These are phyloP conservation scores for Plasmodium chabaudi DNA, from an alignment of 169 alveolate species.

Conservation along the genomic window DNA sequence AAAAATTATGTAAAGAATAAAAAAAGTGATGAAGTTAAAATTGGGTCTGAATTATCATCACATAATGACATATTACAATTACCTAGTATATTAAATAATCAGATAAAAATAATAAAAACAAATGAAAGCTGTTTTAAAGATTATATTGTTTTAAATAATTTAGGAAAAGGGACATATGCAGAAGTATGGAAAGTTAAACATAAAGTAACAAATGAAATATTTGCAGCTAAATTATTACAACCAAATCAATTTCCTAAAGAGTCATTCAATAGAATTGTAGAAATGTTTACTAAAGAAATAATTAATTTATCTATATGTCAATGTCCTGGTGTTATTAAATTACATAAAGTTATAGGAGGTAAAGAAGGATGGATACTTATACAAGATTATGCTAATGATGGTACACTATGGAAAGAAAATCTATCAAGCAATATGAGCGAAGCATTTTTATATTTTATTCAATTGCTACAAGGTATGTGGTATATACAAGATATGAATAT, in stretches of 20 bases:
- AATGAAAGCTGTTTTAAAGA: slow-evolving; percentile 73
- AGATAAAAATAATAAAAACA: slow-evolving; percentile 48
- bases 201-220: slow-evolving; percentile 81
- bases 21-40: slow-evolving; percentile 58
- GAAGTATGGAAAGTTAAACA: slow-evolving; percentile 86
- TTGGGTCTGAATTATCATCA: slow-evolving; percentile 41
- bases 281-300: slow-evolving; percentile 87
- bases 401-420: slow-evolving; percentile 87
- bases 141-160: slow-evolving; percentile 59
- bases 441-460: slow-evolving; percentile 86
- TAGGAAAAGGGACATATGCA: slow-evolving; percentile 89
- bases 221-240: slow-evolving; percentile 87
- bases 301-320: slow-evolving; percentile 84
- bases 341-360: slow-evolving; percentile 86
- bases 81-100: slow-evolving; percentile 64
- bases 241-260: slow-evolving; percentile 85
- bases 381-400: slow-evolving; percentile 88
- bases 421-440: slow-evolving; percentile 81
- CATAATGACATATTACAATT: slow-evolving; percentile 59
- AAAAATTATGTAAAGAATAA: slow-evolving; percentile 20
- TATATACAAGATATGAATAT: slow-evolving; percentile 84
- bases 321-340: slow-evolving; percentile 88
- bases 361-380: slow-evolving; percentile 86
- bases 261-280: slow-evolving; percentile 82
- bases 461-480: slow-evolving; percentile 85